phyloP scores from a whole-genome alignment of 257 asterid genomes.

The Ophiorrhiza pumila region DNA sequence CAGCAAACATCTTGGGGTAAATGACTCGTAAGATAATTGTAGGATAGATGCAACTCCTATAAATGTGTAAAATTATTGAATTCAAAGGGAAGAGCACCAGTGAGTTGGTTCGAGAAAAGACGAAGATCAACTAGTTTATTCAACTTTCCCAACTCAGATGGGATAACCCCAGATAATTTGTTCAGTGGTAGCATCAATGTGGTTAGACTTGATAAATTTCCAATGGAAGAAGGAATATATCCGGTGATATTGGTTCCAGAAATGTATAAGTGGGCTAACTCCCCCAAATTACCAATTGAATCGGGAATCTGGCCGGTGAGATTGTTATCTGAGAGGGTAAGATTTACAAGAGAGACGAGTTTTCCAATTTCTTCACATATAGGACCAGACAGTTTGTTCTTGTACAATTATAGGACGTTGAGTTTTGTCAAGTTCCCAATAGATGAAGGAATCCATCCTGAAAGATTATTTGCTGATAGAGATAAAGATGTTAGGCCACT shows the following conservation, averaged over 20 bases:
- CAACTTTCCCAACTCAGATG: neutral
- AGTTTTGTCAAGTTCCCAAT: neutral
- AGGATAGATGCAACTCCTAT: slow-evolving; percentile 6
- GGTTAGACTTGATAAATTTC: slow-evolving; percentile 9
- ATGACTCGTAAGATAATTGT: slow-evolving; percentile 23
- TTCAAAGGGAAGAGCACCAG: slow-evolving; percentile 18
- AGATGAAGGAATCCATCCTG: slow-evolving; percentile 10
- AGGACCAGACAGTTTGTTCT: neutral
- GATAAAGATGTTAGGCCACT: neutral
- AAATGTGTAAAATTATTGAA: slow-evolving; percentile 16
- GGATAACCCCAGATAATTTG: slow-evolving; percentile 15
- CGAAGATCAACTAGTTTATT: slow-evolving; percentile 10
- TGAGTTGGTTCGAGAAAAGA: slow-evolving; percentile 4
- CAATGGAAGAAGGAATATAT: neutral
- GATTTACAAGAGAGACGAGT: neutral
- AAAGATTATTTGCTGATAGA: neutral
- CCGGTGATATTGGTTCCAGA: neutral
- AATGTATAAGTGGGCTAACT: neutral
- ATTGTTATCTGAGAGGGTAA: neutral
- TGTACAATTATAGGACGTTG: neutral
- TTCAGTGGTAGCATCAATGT: neutral
- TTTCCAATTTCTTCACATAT: neutral
- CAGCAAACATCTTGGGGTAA: slow-evolving; percentile 34
- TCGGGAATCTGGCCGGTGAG: slow-evolving; percentile 8
- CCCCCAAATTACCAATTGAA: slow-evolving; percentile 12